A percentile compares a stretch with the other conserved stretches of the same genome.
Evolutionary conservation across 2,329 filamentous ascomycete species (phyloP).

Genomic region (Fusarium foetens): DNA sequence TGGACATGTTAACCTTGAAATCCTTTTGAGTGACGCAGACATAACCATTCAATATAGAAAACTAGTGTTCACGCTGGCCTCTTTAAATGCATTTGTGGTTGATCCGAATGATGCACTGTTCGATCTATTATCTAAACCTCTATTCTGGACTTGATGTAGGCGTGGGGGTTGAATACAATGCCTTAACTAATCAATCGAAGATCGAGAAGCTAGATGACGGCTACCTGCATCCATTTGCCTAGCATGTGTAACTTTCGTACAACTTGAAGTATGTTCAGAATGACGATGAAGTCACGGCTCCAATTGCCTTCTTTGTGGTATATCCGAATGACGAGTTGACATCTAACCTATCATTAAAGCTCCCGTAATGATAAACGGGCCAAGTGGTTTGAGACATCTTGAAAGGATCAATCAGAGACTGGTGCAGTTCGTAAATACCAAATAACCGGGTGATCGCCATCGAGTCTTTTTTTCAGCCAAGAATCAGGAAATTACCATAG

Average conservation of each 20-base stretch:
- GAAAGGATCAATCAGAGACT: background rate
- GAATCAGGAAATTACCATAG: background rate
- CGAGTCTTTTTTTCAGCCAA: background rate
- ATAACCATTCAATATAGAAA: background rate
- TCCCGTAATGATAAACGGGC: no score
- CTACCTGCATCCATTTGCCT: slow-evolving; percentile 2
- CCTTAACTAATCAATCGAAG: background rate
- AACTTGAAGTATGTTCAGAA: background rate
- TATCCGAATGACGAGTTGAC: background rate
- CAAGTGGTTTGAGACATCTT: background rate
- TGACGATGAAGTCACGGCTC: slow-evolving; percentile 11
- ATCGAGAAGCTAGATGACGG: background rate
- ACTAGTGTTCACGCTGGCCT: background rate
- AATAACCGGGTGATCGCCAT: slow-evolving; percentile 3
- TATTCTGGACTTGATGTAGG: background rate
- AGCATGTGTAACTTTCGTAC: background rate
- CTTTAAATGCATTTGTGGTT: background rate
- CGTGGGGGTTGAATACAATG: background rate
- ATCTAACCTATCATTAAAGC: background rate
- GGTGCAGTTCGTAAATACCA: background rate
- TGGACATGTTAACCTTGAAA: background rate
- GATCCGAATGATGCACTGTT: background rate
- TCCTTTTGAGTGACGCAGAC: background rate
- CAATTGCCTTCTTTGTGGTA: slow-evolving; percentile 8
- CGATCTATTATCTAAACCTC: background rate